Percentiles rank a stretch among this genome's conserved stretches.
Conservation (phyloP, 2,329 filamentous ascomycete genomes). For the Gremmenia infestans region DNA sequence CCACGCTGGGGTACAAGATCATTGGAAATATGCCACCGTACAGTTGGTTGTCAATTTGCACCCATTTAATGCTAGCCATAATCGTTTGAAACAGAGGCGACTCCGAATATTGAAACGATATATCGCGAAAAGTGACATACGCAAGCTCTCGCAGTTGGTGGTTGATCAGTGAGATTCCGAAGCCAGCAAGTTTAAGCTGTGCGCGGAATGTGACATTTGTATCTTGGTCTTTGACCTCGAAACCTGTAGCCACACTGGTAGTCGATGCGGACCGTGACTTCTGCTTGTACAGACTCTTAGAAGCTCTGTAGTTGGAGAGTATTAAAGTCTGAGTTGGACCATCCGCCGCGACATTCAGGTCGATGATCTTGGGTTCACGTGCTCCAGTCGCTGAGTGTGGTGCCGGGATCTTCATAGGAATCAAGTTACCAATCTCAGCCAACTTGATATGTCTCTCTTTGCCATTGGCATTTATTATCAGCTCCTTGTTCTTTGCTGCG, state of each 20-base stretch:
- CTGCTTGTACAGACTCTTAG: conserved; percentile 81
- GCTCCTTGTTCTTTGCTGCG: conserved; percentile 91
- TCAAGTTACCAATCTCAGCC: conserved; percentile 91
- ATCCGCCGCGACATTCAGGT: conserved; percentile 92
- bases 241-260: conserved; percentile 58
- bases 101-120: conserved; percentile 86
- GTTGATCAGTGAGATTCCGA: conserved; percentile 92
- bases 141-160: conserved; percentile 85
- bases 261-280: conserved; percentile 49
- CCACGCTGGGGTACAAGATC: conserved; percentile 92
- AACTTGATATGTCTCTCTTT: conserved; percentile 90
- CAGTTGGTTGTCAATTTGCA: conserved; percentile 96
- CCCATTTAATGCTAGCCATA: conserved; percentile 92
- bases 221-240: conserved; percentile 91
- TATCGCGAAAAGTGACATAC: conserved; percentile 87
- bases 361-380: conserved; percentile 76
- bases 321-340: conserved; percentile 94
- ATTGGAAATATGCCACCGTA: conserved; percentile 98
- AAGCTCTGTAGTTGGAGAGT: conserved; percentile 86
- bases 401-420: conserved; percentile 85
- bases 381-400: conserved; percentile 44
- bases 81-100: conserved; percentile 92
- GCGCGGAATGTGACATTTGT: conserved; percentile 85
- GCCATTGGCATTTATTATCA: conserved; percentile 73
- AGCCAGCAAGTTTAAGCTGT: conserved; percentile 79